Evolutionary conservation across 495 filamentous ascomycete genomes (phyloP).

Genomic region (Xylaria castorea): DNA sequence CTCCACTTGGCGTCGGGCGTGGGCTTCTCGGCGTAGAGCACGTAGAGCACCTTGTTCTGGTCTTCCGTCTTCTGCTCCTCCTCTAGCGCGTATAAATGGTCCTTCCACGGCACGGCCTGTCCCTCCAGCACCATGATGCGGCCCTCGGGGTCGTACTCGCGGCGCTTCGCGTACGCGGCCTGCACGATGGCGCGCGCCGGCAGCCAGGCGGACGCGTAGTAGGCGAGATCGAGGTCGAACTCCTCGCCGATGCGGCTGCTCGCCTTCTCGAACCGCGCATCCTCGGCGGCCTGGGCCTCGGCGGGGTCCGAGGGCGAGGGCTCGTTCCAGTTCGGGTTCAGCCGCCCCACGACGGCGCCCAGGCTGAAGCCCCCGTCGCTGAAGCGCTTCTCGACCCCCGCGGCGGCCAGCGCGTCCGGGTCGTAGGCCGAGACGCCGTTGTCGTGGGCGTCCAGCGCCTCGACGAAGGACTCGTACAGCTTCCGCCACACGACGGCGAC

Average conservation of each 20-base stretch:
- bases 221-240: constrained; percentile 77
- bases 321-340: constrained; percentile 78
- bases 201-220: constrained; percentile 78
- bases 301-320: constrained; percentile 51
- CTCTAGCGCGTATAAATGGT: constrained; percentile 92
- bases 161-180: constrained; percentile 69
- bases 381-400: constrained; percentile 78
- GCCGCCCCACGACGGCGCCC: constrained; percentile 79
- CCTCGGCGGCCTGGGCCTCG: constrained; percentile 75
- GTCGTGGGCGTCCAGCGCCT: constrained; percentile 96
- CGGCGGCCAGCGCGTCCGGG: constrained; percentile 63
- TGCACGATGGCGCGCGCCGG: constrained; percentile 82
- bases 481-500: constrained; percentile 82
- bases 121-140: constrained; percentile 80
- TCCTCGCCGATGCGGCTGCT: constrained; percentile 83
- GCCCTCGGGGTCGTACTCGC: constrained; percentile 71
- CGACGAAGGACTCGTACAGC: constrained; percentile 91
- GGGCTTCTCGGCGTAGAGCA: constrained; percentile 87
- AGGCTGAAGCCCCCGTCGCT: constrained; percentile 81
- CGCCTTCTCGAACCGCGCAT: constrained; percentile 76
- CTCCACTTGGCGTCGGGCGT: constrained; percentile 81
- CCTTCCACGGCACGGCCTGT: constrained; percentile 87
- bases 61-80: constrained; percentile 55
- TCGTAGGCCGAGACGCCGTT: constrained; percentile 90
- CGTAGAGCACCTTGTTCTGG: constrained; percentile 72